These are phyloP conservation scores for Trichosanthes truncata DNA, from an alignment of 306 rosid species.

Conservation along the genomic window DNA sequence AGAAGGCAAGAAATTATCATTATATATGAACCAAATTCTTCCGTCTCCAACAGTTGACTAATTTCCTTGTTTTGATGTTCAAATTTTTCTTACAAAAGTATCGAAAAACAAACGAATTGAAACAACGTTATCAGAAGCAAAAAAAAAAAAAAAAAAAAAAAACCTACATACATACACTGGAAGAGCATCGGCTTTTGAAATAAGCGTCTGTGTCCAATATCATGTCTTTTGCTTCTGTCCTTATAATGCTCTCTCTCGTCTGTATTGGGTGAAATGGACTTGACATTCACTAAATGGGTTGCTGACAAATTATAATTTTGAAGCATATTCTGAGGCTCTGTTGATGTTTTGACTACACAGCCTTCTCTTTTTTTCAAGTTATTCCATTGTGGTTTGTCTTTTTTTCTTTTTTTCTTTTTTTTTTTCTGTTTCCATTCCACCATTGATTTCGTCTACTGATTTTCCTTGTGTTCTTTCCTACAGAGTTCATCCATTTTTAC, in stretches of 20 bases:
- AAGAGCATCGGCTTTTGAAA: constrained; percentile 2
- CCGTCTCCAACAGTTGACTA: neutral
- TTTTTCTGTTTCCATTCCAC: neutral
- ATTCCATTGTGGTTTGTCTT: neutral
- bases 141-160: neutral
- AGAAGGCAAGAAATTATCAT: neutral
- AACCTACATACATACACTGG: constrained; percentile 8
- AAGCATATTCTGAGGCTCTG: neutral
- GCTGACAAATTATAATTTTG: neutral
- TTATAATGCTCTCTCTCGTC: neutral
- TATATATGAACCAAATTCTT: neutral
- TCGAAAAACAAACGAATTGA: constrained; percentile 6
- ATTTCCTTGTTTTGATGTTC: constrained; percentile 2
- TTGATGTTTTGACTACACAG: neutral
- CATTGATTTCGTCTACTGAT: constrained; percentile 6
- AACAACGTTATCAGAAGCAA: constrained; percentile 5
- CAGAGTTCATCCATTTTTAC: neutral
- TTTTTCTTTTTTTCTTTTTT: neutral
- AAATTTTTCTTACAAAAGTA: constrained; percentile 6
- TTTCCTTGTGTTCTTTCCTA: constrained; percentile 3
- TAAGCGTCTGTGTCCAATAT: constrained; percentile 8
- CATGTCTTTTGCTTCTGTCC: neutral
- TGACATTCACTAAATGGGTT: neutral
- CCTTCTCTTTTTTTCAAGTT: neutral
- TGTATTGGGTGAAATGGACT: constrained; percentile 1